Base-by-base conservation (phyloP, 2,329 filamentous ascomycete genomes). In the Dactylonectria macrodidyma region DNA sequence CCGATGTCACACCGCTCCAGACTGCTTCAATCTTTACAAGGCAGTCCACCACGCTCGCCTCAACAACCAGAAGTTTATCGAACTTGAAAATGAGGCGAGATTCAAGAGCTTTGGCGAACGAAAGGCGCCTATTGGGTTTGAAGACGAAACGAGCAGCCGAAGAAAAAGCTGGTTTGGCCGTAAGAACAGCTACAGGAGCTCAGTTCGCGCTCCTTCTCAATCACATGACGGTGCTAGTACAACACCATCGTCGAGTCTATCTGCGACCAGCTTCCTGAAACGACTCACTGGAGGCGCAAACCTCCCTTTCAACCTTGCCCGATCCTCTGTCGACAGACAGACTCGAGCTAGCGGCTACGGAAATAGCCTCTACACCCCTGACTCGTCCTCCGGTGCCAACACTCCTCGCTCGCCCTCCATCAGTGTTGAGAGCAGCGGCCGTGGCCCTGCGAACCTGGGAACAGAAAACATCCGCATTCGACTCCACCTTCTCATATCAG, bases 21-120 rank as follows among this genome's bases (percentile, higher is more conserved):
- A 98, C 69, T 97, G 95, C 77, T 91, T 93, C 71, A 87, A 89
- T 41, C 86, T 99, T 5, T 99, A 98, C 81, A 89, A 89, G 76
- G 89, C 95, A 50, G 95, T 98, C 69, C 97, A 98, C 80, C 88
- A 93, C 68, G 91, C 95, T 22, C 92, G 96, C 55, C 93, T 97
- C 78, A 94, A 97, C 82, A 98, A 98, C 78, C 92, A 94, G 60
- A 95, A 95, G 62, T 98, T 95, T 82, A 95, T 88, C 64, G 85
- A 89, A 55, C 84, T 92, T 19, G 88, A 90, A 73, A 87, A 91
- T 70, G 89, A 91, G 71, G 93, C 85, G 78, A 91, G 80, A 73
- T 95, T 85, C 88, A 94, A 86, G 87, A 93, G 84, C 83, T 97
- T 86, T 84, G 94, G 86, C 71, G 91, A 84, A 82, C 85, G 78